Evolutionary conservation across 1,139 yeast species (phyloP).

Genomic region (Yarrowia galli): DNA sequence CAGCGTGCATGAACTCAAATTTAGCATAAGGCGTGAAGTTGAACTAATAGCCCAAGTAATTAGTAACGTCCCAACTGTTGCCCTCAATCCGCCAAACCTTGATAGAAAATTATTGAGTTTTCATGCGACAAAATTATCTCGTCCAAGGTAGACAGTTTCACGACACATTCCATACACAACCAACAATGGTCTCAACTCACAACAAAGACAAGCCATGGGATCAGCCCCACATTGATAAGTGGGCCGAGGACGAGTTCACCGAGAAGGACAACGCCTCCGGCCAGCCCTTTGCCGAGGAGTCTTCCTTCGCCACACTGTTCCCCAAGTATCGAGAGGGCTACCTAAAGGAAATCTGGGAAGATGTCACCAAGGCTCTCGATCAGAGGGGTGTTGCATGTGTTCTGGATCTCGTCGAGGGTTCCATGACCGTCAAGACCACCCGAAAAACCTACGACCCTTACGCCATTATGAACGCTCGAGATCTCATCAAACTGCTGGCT

Average conservation of each 20-base stretch:
- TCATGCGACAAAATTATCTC: constrained; percentile 32
- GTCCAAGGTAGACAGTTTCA: constrained; percentile 13
- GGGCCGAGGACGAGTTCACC: constrained; percentile 88
- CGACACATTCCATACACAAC: constrained; percentile 4
- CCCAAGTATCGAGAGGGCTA: constrained; percentile 97
- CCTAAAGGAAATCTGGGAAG: constrained; percentile 89
- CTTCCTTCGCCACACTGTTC: constrained; percentile 91
- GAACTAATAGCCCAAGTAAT: background rate
- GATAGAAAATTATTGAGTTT: constrained; percentile 35
- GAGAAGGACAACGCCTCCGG: constrained; percentile 91
- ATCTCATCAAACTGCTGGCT: constrained; percentile 88
- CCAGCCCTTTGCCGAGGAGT: constrained; percentile 88
- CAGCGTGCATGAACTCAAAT: constrained; percentile 22
- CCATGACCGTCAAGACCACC: constrained; percentile 96
- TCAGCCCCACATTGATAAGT: constrained; percentile 91
- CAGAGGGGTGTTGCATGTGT: constrained; percentile 79
- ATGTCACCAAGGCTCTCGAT: constrained; percentile 81
- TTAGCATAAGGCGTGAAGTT: background rate
- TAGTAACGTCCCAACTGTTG: background rate
- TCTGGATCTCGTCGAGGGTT: constrained; percentile 91
- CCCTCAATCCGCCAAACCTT: background rate
- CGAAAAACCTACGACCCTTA: constrained; percentile 96
- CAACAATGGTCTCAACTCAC: constrained; percentile 83
- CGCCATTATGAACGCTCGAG: constrained; percentile 91
- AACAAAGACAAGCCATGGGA: constrained; percentile 98